Percentiles rank a stretch among this genome's conserved stretches.
Evolutionary conservation across 129 eudicot genomes (phyloP).

Genomic region (Saussurea involucrata): DNA sequence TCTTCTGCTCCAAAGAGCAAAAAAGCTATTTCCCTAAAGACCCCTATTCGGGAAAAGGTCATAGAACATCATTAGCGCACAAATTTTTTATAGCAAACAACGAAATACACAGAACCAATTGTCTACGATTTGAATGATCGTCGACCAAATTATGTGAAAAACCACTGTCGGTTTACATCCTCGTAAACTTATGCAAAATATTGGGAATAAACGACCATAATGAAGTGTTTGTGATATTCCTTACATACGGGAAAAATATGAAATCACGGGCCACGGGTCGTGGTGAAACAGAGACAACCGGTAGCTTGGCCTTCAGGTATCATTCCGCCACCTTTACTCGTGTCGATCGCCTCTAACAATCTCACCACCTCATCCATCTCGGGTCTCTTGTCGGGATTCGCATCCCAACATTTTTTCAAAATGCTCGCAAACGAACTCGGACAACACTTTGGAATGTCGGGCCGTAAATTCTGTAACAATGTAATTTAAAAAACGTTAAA

Average conservation of each 20-base stretch:
- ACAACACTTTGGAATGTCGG: conserved; percentile 86
- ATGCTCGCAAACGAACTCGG: conserved; percentile 72
- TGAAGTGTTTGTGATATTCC: conserved; percentile 5
- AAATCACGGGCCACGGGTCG: conserved; percentile 65
- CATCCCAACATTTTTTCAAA: conserved; percentile 90
- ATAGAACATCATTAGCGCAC: neutral
- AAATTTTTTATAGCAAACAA: conserved; percentile 27
- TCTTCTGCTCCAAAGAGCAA: neutral
- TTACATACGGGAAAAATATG: neutral
- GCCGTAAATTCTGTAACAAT: conserved; percentile 62
- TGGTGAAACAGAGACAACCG: conserved; percentile 67
- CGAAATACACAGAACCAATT: conserved; percentile 1
- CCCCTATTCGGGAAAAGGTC: neutral
- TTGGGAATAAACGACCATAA: neutral
- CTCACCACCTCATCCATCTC: conserved; percentile 94
- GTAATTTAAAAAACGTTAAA: neutral
- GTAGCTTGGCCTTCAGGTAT: conserved; percentile 73
- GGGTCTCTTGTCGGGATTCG: conserved; percentile 74
- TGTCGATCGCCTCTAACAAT: conserved; percentile 79
- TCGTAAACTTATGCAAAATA: conserved; percentile 35
- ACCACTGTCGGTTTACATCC: conserved; percentile 20
- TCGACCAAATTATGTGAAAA: conserved; percentile 26
- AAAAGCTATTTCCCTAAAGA: neutral
- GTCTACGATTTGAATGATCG: conserved; percentile 21
- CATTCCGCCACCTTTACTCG: conserved; percentile 96